Conservation (phyloP, 805 yeast species). For the Ogataea methylovora region DNA sequence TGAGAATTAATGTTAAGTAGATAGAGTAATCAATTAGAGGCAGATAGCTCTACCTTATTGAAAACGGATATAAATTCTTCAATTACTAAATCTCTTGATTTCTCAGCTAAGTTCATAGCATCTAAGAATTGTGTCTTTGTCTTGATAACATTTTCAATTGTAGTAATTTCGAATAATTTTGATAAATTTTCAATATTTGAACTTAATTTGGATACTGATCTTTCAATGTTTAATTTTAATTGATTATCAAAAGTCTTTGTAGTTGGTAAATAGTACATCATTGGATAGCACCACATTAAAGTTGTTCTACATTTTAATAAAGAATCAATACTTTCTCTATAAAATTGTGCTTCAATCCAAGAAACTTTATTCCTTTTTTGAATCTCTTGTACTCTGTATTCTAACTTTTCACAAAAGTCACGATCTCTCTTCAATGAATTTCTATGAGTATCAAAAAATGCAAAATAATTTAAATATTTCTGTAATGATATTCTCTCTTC, state of each 20-base stretch:
- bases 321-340: slow-evolving; percentile 62
- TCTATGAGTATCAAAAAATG: slow-evolving; percentile 69
- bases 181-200: slow-evolving; percentile 24
- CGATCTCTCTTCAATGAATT: slow-evolving; percentile 68
- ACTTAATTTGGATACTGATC: slow-evolving; percentile 15
- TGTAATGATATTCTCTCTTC: slow-evolving; percentile 33
- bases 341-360: slow-evolving; percentile 84
- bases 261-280: slow-evolving; percentile 53
- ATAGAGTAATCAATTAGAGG: not conserved
- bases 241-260: slow-evolving; percentile 34
- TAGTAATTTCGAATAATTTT: slow-evolving; percentile 25
- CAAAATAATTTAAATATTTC: slow-evolving; percentile 68
- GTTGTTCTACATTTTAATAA: slow-evolving; percentile 65
- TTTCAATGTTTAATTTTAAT: slow-evolving; percentile 58
- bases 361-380: slow-evolving; percentile 62
- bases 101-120: not conserved
- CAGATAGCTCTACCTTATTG: no score
- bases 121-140: slow-evolving; percentile 17
- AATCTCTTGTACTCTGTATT: slow-evolving; percentile 51
- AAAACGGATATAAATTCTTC: not conserved
- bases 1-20: no score
- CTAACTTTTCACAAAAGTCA: slow-evolving; percentile 53
- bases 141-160: slow-evolving; percentile 18
- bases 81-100: not conserved
- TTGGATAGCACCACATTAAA: slow-evolving; percentile 86